Conservation (phyloP, 1,284 basidiomycete species). For the Trametes versicolor region DNA sequence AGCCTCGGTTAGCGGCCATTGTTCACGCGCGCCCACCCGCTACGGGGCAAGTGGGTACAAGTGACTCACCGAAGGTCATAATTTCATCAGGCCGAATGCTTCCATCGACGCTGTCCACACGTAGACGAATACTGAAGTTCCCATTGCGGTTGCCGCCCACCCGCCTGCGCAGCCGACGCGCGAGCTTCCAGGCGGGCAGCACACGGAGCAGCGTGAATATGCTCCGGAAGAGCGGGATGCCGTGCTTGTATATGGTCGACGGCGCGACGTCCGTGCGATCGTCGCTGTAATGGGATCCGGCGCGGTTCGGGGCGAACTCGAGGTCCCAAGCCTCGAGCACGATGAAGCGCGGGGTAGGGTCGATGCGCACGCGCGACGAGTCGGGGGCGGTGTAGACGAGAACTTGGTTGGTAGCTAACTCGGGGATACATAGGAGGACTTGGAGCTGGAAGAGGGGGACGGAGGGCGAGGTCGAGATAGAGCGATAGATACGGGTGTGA, state of each 20-base stretch:
- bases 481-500: constrained; percentile 67
- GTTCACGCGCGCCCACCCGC: constrained; percentile 36
- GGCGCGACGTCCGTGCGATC: constrained; percentile 64
- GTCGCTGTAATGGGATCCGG: constrained; percentile 37
- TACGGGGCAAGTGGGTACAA: constrained; percentile 29
- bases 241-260: constrained; percentile 84
- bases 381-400: constrained; percentile 71
- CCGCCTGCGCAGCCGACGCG: constrained; percentile 65
- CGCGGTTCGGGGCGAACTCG: constrained; percentile 52
- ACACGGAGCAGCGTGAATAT: constrained; percentile 75
- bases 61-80: constrained; percentile 52
- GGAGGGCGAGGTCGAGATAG: constrained; percentile 60
- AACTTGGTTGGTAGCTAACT: constrained; percentile 71
- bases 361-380: constrained; percentile 67
- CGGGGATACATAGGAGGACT: constrained; percentile 74
- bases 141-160: constrained; percentile 52
- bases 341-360: constrained; percentile 71
- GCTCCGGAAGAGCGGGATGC: constrained; percentile 81
- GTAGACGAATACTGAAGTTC: constrained; percentile 62
- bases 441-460: constrained; percentile 68
- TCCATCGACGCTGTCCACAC: constrained; percentile 52
- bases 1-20: constrained; percentile 24
- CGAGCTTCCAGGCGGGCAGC: constrained; percentile 77
- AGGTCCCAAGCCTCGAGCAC: constrained; percentile 80
- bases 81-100: constrained; percentile 42